Conservation (phyloP, 2,329 filamentous ascomycete genomes). For the Furcasterigmium sp. region DNA sequence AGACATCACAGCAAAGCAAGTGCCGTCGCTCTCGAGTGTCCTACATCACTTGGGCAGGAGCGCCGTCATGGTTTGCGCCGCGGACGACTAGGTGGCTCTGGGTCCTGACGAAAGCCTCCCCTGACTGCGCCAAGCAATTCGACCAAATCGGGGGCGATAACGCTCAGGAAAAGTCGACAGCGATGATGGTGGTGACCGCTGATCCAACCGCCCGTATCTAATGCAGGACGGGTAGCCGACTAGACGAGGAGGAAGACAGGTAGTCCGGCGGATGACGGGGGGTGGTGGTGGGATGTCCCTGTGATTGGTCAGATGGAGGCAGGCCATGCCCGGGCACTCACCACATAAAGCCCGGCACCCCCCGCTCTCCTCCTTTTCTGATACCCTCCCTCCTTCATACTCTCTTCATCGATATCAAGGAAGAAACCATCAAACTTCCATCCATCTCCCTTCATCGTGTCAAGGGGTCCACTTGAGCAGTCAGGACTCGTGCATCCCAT, state of each 20-base stretch:
- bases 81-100: too few species aligned
- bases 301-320: slow-evolving; percentile 10
- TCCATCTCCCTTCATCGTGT: slow-evolving; percentile 1
- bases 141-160: too few species aligned
- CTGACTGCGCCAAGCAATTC: too few species aligned
- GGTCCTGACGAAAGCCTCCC: too few species aligned
- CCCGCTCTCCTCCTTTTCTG: slow-evolving; percentile 9
- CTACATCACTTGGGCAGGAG: too few species aligned
- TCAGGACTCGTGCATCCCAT: neutral
- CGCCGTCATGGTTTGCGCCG: too few species aligned
- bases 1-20: too few species aligned
- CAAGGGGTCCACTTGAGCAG: neutral
- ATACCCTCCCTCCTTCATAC: slow-evolving; percentile 5
- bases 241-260: neutral
- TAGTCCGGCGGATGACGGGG: neutral
- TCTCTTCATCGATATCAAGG: slow-evolving; percentile 2
- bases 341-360: slow-evolving; percentile 11
- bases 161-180: too few species aligned
- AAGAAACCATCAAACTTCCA: neutral
- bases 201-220: too few species aligned
- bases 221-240: too few species aligned
- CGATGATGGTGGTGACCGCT: neutral
- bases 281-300: neutral
- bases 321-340: slow-evolving; percentile 8
- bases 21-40: too few species aligned